phyloP scores from a whole-genome alignment of 2,329 filamentous ascomycete species.

The Botrytis fragariae region DNA sequence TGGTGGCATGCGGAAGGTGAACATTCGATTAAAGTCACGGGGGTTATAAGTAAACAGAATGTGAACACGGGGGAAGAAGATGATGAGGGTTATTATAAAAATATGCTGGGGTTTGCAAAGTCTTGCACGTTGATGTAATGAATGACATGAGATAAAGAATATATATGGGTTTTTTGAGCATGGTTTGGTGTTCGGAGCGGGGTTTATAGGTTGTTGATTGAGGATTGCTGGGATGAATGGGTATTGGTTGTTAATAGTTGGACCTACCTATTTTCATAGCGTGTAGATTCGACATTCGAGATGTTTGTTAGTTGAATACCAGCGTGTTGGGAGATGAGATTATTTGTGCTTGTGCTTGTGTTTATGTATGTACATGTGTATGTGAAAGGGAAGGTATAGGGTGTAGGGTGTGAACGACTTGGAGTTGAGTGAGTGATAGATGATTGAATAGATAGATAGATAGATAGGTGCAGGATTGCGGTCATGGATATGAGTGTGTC shows the following conservation, averaged over 20 bases:
- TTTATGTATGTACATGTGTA: neutral
- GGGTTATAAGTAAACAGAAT: slow-evolving; percentile 65
- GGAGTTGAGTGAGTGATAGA: too few relatives aligned
- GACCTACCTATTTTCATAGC: neutral
- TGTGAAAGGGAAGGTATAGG: too few relatives aligned
- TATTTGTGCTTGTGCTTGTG: neutral
- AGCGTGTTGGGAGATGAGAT: neutral
- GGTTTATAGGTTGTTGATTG: neutral
- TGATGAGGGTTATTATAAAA: slow-evolving; percentile 76
- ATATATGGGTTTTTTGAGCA: neutral
- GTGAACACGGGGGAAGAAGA: slow-evolving; percentile 51
- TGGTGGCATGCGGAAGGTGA: slow-evolving; percentile 94
- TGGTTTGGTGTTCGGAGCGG: neutral
- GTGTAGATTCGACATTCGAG: neutral
- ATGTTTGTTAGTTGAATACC: neutral
- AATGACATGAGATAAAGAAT: neutral
- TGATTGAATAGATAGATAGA: too few relatives aligned
- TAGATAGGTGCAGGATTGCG: too few relatives aligned
- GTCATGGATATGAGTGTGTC: too few relatives aligned
- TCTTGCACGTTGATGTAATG: slow-evolving; percentile 50
- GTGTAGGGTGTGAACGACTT: neutral
- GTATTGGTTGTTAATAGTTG: neutral
- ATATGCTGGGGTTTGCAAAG: slow-evolving; percentile 48
- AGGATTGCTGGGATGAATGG: neutral
- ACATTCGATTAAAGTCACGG: slow-evolving; percentile 74